phyloP scores from a whole-genome alignment of 257 asterid species.

The Galeopsis tetrahit region DNA sequence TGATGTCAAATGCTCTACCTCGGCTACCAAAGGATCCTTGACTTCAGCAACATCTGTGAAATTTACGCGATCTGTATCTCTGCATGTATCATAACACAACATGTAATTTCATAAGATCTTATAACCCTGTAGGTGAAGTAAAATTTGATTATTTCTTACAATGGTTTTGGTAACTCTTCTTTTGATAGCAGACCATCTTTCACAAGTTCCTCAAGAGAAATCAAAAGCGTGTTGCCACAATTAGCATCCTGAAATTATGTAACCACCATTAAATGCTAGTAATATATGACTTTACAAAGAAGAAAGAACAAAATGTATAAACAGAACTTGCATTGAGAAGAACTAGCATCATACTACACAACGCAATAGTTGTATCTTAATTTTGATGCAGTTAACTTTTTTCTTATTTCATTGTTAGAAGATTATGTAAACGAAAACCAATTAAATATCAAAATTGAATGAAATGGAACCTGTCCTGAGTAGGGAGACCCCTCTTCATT shows the following conservation, averaged over 20 bases:
- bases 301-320: neutral
- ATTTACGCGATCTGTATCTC: constrained; percentile 76
- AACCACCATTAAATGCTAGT: constrained; percentile 7
- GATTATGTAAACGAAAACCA: constrained; percentile 12
- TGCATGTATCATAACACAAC: constrained; percentile 40
- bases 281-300: constrained; percentile 14
- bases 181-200: constrained; percentile 75
- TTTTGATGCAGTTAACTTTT: neutral
- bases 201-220: constrained; percentile 94
- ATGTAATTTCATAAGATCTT: constrained; percentile 15
- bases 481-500: constrained; percentile 95
- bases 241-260: constrained; percentile 83
- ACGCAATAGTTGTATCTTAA: neutral
- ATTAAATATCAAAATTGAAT: neutral
- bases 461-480: constrained; percentile 79
- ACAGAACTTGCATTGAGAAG: neutral
- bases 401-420: neutral
- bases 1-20: constrained; percentile 48
- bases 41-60: constrained; percentile 66
- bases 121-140: constrained; percentile 1
- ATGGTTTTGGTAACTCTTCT: constrained; percentile 87
- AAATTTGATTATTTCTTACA: constrained; percentile 53
- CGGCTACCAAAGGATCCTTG: constrained; percentile 81
- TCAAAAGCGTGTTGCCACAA: constrained; percentile 90
- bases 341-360: constrained; percentile 17